Conservation (phyloP, 805 yeast genomes). For the Hermanozyma aechmeae region DNA sequence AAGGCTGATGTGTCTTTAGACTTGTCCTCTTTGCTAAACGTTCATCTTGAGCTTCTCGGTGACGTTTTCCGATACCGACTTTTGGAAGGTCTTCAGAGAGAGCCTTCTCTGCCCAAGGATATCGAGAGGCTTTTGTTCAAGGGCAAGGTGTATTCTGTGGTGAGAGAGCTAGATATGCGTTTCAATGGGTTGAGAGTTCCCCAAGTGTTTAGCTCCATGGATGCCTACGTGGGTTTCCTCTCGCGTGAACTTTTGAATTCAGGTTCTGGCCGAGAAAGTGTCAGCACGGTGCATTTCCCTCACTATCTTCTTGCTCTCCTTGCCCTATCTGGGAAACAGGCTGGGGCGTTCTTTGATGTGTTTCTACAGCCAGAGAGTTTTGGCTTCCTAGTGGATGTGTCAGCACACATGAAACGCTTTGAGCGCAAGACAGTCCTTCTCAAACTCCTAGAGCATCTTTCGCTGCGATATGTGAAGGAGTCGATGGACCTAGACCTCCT, state of each 20-base stretch:
- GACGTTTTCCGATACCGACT: slow-evolving; percentile 1
- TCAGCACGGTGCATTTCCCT: no score
- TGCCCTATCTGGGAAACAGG: not conserved
- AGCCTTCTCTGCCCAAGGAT: slow-evolving; percentile 11
- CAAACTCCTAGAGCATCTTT: slow-evolving; percentile 8
- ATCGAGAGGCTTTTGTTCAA: slow-evolving; percentile 29
- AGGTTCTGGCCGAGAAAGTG: no score
- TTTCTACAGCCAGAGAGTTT: slow-evolving; percentile 10
- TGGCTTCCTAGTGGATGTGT: slow-evolving; percentile 3
- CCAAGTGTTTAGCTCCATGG: slow-evolving; percentile 7
- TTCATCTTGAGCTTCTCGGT: slow-evolving; percentile 7
- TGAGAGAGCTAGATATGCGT: slow-evolving; percentile 14
- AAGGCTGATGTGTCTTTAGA: slow-evolving; percentile 7
- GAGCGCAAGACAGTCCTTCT: slow-evolving; percentile 15
- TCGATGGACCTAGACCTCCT: no score
- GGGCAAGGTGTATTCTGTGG: slow-evolving; percentile 18
- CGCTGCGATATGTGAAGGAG: no score
- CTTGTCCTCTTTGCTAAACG: slow-evolving; percentile 1
- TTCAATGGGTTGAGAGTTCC: slow-evolving; percentile 6
- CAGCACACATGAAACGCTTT: slow-evolving; percentile 12
- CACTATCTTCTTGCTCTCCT: not conserved
- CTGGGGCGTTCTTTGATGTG: slow-evolving; percentile 10
- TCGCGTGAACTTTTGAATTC: slow-evolving; percentile 12
- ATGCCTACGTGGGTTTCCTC: slow-evolving; percentile 14
- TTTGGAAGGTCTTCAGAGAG: not conserved